Conservation (phyloP, 1,284 basidiomycete species). For the Ceratobasidium papillatum region DNA sequence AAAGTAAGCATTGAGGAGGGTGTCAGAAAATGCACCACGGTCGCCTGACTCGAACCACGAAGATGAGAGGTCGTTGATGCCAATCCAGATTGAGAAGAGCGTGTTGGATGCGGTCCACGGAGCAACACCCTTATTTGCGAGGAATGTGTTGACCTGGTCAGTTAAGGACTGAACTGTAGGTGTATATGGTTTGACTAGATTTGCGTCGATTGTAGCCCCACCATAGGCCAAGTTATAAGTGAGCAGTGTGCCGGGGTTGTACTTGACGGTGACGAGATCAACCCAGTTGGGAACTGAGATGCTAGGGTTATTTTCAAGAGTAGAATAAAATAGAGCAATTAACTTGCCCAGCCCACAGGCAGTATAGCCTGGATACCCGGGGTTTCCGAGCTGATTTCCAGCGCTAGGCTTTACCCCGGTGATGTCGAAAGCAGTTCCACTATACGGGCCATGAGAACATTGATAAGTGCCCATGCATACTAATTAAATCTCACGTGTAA, state of each 20-base stretch:
- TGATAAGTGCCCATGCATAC: not conserved
- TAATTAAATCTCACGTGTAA: conserved; percentile 29
- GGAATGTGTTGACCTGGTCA: conserved; percentile 63
- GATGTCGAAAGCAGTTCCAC: conserved; percentile 36
- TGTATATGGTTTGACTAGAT: conserved; percentile 40
- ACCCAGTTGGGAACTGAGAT: conserved; percentile 44
- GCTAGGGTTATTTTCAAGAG: not conserved
- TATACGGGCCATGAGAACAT: not conserved
- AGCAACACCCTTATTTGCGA: conserved; percentile 60
- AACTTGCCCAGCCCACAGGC: conserved; percentile 40
- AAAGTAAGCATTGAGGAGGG: conserved; percentile 61
- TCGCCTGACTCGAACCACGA: conserved; percentile 36
- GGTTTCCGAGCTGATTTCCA: conserved; percentile 40
- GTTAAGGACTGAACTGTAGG: conserved; percentile 39
- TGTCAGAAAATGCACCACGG: conserved; percentile 68
- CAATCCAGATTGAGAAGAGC: conserved; percentile 71
- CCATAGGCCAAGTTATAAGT: conserved; percentile 44
- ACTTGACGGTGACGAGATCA: conserved; percentile 40
- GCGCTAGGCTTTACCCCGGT: conserved; percentile 22
- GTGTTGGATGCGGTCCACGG: conserved; percentile 64
- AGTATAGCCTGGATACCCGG: conserved; percentile 40
- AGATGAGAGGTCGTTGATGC: conserved; percentile 55
- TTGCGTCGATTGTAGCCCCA: conserved; percentile 42
- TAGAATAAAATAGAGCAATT: too few relatives aligned
- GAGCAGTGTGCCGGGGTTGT: conserved; percentile 42